Evolutionary conservation across 768 basidiomycete genomes (phyloP).

Genomic region (Hericium rajendrae): DNA sequence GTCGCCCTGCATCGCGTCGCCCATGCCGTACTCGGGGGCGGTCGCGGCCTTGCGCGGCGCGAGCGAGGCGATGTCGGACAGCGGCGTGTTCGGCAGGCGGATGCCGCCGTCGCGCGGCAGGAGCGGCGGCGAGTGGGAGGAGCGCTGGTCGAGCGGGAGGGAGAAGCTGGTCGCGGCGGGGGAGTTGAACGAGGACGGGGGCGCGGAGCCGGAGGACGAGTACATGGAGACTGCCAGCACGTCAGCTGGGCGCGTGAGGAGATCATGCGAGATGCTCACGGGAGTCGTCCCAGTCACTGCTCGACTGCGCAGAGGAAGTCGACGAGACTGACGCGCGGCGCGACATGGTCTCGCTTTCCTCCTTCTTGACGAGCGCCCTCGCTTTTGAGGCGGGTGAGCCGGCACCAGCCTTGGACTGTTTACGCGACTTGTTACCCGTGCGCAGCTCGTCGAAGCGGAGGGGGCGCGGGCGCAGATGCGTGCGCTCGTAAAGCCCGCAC

Average conservation of each 20-base stretch:
- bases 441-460: conserved; percentile 83
- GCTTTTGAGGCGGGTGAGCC: conserved; percentile 22
- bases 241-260: conserved; percentile 10
- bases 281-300: conserved; percentile 78
- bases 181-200: conserved; percentile 58
- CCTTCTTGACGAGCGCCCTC: conserved; percentile 44
- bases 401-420: conserved; percentile 32
- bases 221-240: conserved; percentile 30
- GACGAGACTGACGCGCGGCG: conserved; percentile 60
- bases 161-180: conserved; percentile 51
- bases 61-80: conserved; percentile 57
- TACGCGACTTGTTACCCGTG: conserved; percentile 77
- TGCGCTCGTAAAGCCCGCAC: conserved; percentile 86
- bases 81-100: conserved; percentile 63
- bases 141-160: conserved; percentile 38
- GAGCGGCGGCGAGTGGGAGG: conserved; percentile 26
- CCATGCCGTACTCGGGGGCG: conserved; percentile 14
- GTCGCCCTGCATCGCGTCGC: conserved; percentile 11
- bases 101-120: conserved; percentile 44
- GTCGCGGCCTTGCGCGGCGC: conserved; percentile 21
- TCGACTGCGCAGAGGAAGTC: conserved; percentile 41
- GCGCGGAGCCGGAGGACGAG: conserved; percentile 43
- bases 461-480: conserved; percentile 73
- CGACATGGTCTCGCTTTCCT: conserved; percentile 29
- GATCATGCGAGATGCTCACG: conserved; percentile 36